Evolutionary conservation across 1,284 basidiomycete species (phyloP), one percentile per base, ranked within the genome.

Genomic region (Cryptococcus deneoformans): DNA sequence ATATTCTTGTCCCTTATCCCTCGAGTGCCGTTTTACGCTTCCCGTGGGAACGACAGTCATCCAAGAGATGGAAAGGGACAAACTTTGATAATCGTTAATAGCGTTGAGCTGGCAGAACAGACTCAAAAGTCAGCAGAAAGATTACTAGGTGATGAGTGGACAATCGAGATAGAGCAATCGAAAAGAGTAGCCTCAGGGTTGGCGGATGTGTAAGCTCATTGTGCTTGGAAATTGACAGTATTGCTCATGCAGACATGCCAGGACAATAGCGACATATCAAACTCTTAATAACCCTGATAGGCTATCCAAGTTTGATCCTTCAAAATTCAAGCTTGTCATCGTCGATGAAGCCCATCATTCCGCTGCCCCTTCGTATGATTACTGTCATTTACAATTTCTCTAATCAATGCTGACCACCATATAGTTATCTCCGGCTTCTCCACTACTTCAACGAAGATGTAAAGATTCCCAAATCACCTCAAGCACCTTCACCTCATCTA

Each of bases 301-400:
- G 24, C 71, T 96, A 49, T 80, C 80, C 8, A 97, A 96, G 75
- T 97, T 95, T 70, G 81, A 88, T 64, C 87, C 90, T 1, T 69
- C 73, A 8, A 68, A 66, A 35, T 81, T 91, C 68, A 95, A 92
- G 72, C 89, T 88, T 8, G 82, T 98, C 54, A 87, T 98, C 51
- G 83, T 96, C 6, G 92, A 95, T 68, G 92, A 96, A 76, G 94
- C 95, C 0, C 95, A 99, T 71, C 95, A 98, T 77, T 89, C 94
- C 34, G 92, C 91, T 29, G 89, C 93, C 3, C 85, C 87, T 29
- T 92, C 92, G 87, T 92, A 76, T 60, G 87, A 75, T 12, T 24
- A 8, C 1, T 16, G 12, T n/a, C 8, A 39, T n/a, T 6, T 5
- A 29, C 29, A 29, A 29, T 3, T 40, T 14, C 29, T 6, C 10